Evolutionary conservation across 176 grass and related monocot species (phyloP).

Genomic region (Ensete glaucum): DNA sequence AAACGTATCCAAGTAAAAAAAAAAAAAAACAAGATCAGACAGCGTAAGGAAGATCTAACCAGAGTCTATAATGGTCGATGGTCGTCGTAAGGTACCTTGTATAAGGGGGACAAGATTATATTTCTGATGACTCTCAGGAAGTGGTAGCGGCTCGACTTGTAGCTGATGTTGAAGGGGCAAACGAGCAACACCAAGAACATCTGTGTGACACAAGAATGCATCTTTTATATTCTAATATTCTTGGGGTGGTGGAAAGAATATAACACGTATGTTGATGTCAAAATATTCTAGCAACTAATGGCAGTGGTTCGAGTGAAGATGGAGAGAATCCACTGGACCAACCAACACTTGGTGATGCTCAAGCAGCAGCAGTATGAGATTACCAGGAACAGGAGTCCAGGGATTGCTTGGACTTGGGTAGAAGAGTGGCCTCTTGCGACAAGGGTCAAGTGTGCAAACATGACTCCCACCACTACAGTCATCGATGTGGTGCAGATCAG

Average conservation of each 20-base stretch:
- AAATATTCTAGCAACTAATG: conserved; percentile 9
- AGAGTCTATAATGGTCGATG: too few relatives aligned
- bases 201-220: conserved; percentile 34
- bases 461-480: conserved; percentile 58
- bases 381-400: conserved; percentile 82
- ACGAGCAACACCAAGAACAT: conserved; percentile 61
- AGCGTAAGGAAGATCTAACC: not conserved
- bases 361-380: not conserved
- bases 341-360: not conserved
- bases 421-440: conserved; percentile 58
- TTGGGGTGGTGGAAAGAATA: not conserved
- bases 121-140: conserved; percentile 84
- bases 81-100: conserved; percentile 43
- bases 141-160: conserved; percentile 65
- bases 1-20: not conserved
- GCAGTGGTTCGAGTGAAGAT: not conserved
- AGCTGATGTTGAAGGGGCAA: conserved; percentile 78
- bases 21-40: not conserved
- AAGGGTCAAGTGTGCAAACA: conserved; percentile 75
- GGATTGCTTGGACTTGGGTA: conserved; percentile 77
- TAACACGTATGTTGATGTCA: not conserved
- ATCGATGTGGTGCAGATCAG: conserved; percentile 72
- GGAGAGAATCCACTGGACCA: not conserved
- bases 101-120: conserved; percentile 83
- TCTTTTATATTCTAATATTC: conserved; percentile 28